Conservation (phyloP, 176 grass and related monocot genomes). For the Dactylis glomerata region DNA sequence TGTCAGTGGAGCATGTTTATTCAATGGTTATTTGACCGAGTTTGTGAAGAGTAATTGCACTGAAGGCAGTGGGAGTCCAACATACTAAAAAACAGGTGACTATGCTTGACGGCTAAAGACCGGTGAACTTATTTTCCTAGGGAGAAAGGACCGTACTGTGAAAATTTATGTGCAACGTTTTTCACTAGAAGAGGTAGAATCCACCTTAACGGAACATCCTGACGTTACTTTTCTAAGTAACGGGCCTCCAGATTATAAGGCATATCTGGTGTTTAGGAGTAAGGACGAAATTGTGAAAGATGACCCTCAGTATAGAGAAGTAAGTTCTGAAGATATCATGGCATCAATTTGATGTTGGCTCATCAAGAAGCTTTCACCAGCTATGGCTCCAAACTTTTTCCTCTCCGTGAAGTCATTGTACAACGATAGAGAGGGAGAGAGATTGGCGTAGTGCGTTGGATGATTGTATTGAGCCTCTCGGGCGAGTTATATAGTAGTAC, state of each 20-base stretch:
- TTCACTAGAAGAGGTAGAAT: slow-evolving; percentile 82
- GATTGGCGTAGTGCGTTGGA: no score
- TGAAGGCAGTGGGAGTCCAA: slow-evolving; percentile 21
- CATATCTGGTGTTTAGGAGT: slow-evolving; percentile 65
- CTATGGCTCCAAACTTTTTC: slow-evolving; percentile 73
- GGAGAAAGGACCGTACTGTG: slow-evolving; percentile 73
- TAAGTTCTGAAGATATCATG: slow-evolving; percentile 36
- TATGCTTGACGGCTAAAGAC: slow-evolving; percentile 58
- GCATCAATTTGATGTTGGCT: slow-evolving; percentile 71
- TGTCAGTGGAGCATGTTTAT: slow-evolving; percentile 80
- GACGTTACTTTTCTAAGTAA: slow-evolving; percentile 55
- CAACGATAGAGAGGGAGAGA: no score
- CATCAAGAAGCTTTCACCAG: slow-evolving; percentile 52
- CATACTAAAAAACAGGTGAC: slow-evolving; percentile 68
- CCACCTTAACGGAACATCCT: slow-evolving; percentile 66
- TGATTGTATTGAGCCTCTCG: no score
- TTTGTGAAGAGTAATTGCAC: background rate
- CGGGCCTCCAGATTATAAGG: slow-evolving; percentile 46
- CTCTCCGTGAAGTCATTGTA: slow-evolving; percentile 42
- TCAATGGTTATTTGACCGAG: slow-evolving; percentile 58
- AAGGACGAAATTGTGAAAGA: background rate
- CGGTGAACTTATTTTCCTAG: slow-evolving; percentile 76
- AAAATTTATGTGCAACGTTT: slow-evolving; percentile 82
- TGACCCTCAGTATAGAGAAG: background rate
- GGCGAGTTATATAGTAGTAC: no score